phyloP scores from a whole-genome alignment of 345 rosid genomes.

The Punica granatum region DNA sequence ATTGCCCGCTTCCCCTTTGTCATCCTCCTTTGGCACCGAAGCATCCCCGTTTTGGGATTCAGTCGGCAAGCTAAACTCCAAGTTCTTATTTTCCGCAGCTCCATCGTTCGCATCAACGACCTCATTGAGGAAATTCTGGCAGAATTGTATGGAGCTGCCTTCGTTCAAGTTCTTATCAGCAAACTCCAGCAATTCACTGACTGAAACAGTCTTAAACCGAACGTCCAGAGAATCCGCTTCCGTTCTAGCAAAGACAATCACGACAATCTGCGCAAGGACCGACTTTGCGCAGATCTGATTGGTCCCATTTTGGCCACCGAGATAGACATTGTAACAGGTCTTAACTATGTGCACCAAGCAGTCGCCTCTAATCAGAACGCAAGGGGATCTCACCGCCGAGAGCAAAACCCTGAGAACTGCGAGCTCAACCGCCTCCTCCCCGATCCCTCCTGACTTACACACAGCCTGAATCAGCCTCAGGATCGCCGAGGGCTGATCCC shows the following conservation, averaged over 20 bases:
- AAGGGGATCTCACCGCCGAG: slow-evolving; percentile 64
- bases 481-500: slow-evolving; percentile 14
- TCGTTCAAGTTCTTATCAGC: slow-evolving; percentile 84
- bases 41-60: slow-evolving; percentile 37
- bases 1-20: slow-evolving; percentile 20
- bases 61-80: slow-evolving; percentile 18
- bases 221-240: slow-evolving; percentile 65
- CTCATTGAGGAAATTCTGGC: slow-evolving; percentile 71
- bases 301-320: slow-evolving; percentile 74
- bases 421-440: slow-evolving; percentile 72
- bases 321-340: slow-evolving; percentile 88
- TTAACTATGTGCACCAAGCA: slow-evolving; percentile 60
- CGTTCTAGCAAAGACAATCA: slow-evolving; percentile 61
- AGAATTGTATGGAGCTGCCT: slow-evolving; percentile 70
- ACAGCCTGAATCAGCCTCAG: slow-evolving; percentile 18
- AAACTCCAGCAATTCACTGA: slow-evolving; percentile 65
- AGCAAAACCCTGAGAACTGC: slow-evolving; percentile 69
- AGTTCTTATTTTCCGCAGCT: slow-evolving; percentile 34
- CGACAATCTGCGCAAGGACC: slow-evolving; percentile 77
- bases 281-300: slow-evolving; percentile 95
- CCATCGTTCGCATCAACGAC: slow-evolving; percentile 61
- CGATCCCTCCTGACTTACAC: slow-evolving; percentile 56
- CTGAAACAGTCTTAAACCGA: slow-evolving; percentile 43
- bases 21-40: slow-evolving; percentile 19
- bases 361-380: slow-evolving; percentile 75